These are phyloP conservation scores for Fusarium udum DNA, from an alignment of 2,329 filamentous ascomycete species.

Conservation along the genomic window DNA sequence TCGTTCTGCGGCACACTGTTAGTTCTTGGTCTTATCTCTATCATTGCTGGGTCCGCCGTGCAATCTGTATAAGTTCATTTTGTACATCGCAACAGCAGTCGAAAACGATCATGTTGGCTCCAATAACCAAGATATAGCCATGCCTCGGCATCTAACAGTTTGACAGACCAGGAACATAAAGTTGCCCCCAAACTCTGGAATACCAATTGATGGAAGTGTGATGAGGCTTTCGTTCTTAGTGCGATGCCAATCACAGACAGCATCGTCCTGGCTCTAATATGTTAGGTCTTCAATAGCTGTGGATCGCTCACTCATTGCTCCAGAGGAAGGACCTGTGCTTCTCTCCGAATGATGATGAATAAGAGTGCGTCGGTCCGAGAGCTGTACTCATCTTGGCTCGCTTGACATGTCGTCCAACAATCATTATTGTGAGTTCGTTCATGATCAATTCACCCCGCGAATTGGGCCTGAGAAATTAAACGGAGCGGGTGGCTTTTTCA, in stretches of 20 bases:
- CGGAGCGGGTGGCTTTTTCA: slow-evolving; percentile 23
- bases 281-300: not conserved
- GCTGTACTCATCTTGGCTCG: not conserved
- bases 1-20: not conserved
- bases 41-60: not conserved
- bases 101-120: not conserved
- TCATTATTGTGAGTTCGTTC: not conserved
- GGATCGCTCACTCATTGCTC: not conserved
- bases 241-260: no score
- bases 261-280: not conserved
- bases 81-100: not conserved
- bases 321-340: not conserved
- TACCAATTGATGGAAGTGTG: not conserved
- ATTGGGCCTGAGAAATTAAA: slow-evolving; percentile 30
- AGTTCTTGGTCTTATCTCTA: not conserved
- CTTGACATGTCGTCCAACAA: not conserved
- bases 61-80: not conserved
- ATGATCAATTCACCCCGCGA: slow-evolving; percentile 20
- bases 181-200: not conserved
- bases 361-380: not conserved
- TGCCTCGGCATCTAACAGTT: not conserved
- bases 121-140: not conserved
- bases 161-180: not conserved
- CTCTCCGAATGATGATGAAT: not conserved
- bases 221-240: not conserved